A percentile compares a stretch with the other conserved stretches of the same genome.
These are phyloP conservation scores for Torulaspora indica DNA, from an alignment of 805 yeast species.

Conservation along the genomic window DNA sequence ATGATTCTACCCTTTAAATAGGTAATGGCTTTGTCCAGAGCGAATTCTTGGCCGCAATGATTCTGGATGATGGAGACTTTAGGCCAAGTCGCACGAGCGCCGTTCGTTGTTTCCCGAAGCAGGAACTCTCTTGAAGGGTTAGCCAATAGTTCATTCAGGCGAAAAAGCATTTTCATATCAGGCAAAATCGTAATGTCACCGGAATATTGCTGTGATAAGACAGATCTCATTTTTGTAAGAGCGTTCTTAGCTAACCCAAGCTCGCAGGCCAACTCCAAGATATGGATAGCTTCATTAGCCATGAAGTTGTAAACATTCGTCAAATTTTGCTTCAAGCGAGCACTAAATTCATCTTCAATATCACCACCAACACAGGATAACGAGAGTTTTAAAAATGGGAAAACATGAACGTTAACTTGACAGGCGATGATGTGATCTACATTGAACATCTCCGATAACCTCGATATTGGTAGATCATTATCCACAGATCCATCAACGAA, in stretches of 20 bases:
- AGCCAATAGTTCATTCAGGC: constrained; percentile 57
- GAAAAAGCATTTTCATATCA: constrained; percentile 51
- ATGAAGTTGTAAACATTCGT: constrained; percentile 54
- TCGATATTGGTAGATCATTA: constrained; percentile 84
- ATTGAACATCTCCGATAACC: constrained; percentile 93
- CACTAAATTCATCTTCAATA: constrained; percentile 55
- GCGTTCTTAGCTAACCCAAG: constrained; percentile 70
- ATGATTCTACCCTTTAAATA: constrained; percentile 58
- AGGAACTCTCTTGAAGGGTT: constrained; percentile 82
- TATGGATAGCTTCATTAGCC: constrained; percentile 72
- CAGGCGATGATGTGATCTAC: constrained; percentile 97
- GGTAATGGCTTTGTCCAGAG: constrained; percentile 76
- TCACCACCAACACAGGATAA: constrained; percentile 67
- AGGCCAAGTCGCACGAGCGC: constrained; percentile 94
- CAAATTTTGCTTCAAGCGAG: constrained; percentile 48
- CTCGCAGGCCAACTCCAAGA: constrained; percentile 66
- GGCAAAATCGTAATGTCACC: constrained; percentile 95
- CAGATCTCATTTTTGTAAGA: constrained; percentile 66
- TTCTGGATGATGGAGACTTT: constrained; percentile 78
- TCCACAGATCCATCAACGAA: constrained; percentile 97
- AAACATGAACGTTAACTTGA: constrained; percentile 95
- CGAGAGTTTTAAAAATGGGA: constrained; percentile 71
- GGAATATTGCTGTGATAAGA: constrained; percentile 79
- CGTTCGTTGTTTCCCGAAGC: constrained; percentile 59
- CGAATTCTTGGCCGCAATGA: constrained; percentile 86